Evolutionary conservation across 2,329 filamentous ascomycete genomes (phyloP), one percentile per base, ranked within the genome.

Genomic region (Raffaelea arxii): DNA sequence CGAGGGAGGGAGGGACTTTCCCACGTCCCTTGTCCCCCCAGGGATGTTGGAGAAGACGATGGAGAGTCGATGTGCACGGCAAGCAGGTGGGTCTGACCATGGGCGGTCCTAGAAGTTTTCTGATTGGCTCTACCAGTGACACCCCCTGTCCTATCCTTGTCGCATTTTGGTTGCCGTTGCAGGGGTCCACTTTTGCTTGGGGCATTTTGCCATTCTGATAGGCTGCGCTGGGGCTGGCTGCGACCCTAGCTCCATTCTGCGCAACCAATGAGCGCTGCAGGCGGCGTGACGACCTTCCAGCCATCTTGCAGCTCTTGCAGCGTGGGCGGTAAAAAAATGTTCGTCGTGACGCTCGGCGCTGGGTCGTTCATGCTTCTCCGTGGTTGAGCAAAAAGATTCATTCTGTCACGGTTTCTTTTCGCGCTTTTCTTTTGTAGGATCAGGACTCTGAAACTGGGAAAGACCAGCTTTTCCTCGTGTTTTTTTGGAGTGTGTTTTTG

Each of bases 261-360:
- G 40, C 35, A 35, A 41, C 69, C 67, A 71, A 72, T 71, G 56
- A 67, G 48, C 48, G 42, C 16, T 42, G 47, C 39, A 47, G 49
- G 40, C 46, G 48, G 52, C 55, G 68, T 71, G 69, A 70, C 63
- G 58, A 59, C 57, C 52, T 43, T 52, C 54, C 62, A 62, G 61
- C 61, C 62, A 61, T 56, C 55, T 53, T 51, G 59, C 53, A 54
- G 51, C 59, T 6, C 6, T n/a, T n/a, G n/a, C n/a, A n/a, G n/a
- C n/a, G 53, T 57, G 61, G 68, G 70, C 70, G 70, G 70, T 62
- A 72, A 72, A 57, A n/a, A n/a, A n/a, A n/a, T n/a, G n/a, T n/a
- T n/a, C n/a, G n/a, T n/a, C n/a, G n/a, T n/a, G n/a, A n/a, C n/a
- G n/a, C n/a, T n/a, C n/a, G n/a, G n/a, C n/a, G n/a, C n/a, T n/a